Conservation (phyloP, 2,329 filamentous ascomycete species). For the Helicocarpus griseus region DNA sequence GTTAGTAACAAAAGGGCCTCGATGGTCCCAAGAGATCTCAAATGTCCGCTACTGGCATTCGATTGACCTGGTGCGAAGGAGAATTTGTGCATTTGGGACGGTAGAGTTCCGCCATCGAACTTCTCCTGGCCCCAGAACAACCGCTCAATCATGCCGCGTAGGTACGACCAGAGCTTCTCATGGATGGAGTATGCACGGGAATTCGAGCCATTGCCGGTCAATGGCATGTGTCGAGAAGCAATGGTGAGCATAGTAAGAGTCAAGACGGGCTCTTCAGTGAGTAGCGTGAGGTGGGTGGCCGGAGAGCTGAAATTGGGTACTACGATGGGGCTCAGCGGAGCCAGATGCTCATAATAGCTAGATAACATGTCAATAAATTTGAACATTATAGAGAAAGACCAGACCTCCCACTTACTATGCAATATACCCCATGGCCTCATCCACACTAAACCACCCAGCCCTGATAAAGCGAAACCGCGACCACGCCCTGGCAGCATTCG, state of each 20-base stretch:
- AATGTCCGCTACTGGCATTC: constrained; percentile 50
- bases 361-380: constrained; percentile 9
- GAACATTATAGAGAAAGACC: constrained; percentile 7
- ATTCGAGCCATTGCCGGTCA: constrained; percentile 68
- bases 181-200: constrained; percentile 87
- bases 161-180: constrained; percentile 88
- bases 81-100: constrained; percentile 51
- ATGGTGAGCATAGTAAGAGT: constrained; percentile 87
- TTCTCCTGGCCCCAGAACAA: constrained; percentile 95
- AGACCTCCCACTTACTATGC: constrained; percentile 57
- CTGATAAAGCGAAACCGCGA: constrained; percentile 87
- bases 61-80: constrained; percentile 7
- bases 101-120: constrained; percentile 79
- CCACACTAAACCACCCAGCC: constrained; percentile 89
- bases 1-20: constrained; percentile 90
- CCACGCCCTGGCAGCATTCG: constrained; percentile 77
- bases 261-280: constrained; percentile 87
- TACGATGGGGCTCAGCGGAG: constrained; percentile 85
- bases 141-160: constrained; percentile 89
- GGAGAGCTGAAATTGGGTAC: constrained; percentile 81
- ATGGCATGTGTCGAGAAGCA: constrained; percentile 72
- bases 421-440: constrained; percentile 88
- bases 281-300: constrained; percentile 65
- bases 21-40: constrained; percentile 84
- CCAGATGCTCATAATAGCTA: constrained; percentile 83